Evolutionary conservation across 805 yeast genomes (phyloP), one percentile per base, ranked within the genome.

Genomic region (Ogataea salicorniae): DNA sequence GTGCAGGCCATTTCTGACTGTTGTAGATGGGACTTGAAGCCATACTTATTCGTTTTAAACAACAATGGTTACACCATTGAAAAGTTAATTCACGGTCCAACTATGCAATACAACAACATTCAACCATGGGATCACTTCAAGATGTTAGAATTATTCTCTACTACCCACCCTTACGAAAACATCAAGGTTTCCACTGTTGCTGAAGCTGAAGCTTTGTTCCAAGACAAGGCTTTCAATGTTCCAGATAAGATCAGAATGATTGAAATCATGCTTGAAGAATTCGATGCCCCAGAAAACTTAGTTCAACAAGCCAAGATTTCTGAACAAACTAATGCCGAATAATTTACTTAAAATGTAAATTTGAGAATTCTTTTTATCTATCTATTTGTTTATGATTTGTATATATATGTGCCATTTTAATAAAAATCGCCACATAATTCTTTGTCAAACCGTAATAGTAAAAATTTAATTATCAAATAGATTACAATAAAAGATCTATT

Each of bases 61-160:
- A 80, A 80, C 67, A 76, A 75, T 59, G 86, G 86, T 66, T 80
- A 80, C 70, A 80, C 86, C 60, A 80, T 80, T 59, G 85, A 80
- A 66, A 76, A 79, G 66, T 73, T 80, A 66, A 79, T 80, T 53
- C 84, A 80, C 68, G 85, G 84, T 63, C 76, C 69, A 58, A 72
- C 67, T 37, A 84, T 84, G 45, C 62, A 71, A 46, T 80, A 80
- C 67, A 80, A 80, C 64, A 79, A 75, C 56, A 74, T 80, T 57
- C 85, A 80, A 68, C 69, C 73, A 46, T 80, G 86, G 86, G 70
- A 79, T 60, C 80, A 80, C 67, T 69, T 73, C 62, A 71, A 70
- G 41, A 55, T 80, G 48, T 70, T 80, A 60, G 75, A 75, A 52
- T 63, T 74, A n/a, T 84, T 84, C 68, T 76, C 77, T 49, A 84